phyloP scores from a whole-genome alignment of 1,139 yeast genomes.

The Taphrina sp. region DNA sequence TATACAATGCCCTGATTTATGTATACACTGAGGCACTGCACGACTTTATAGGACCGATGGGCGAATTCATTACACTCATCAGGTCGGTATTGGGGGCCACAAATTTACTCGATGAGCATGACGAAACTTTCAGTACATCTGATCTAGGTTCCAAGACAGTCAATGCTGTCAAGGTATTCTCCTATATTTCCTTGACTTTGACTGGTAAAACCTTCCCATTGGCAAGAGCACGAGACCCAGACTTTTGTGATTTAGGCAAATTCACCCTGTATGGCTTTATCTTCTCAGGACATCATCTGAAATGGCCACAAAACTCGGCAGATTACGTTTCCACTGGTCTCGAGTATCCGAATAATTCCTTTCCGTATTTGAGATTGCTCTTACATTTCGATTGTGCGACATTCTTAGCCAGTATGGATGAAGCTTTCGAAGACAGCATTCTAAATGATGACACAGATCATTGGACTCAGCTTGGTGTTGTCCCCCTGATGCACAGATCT shows the following conservation, averaged over 20 bases:
- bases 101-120: constrained; percentile 21
- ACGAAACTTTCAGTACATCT: not conserved
- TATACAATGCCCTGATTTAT: constrained; percentile 62
- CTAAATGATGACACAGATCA: constrained; percentile 48
- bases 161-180: constrained; percentile 49
- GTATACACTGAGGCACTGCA: constrained; percentile 64
- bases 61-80: constrained; percentile 51
- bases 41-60: constrained; percentile 68
- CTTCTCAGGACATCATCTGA: constrained; percentile 53
- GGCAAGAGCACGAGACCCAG: constrained; percentile 50
- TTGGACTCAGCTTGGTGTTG: constrained; percentile 30
- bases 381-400: constrained; percentile 55
- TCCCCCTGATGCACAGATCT: constrained; percentile 40
- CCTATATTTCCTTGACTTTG: constrained; percentile 65
- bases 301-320: constrained; percentile 50
- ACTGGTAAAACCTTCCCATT: constrained; percentile 80
- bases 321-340: constrained; percentile 40
- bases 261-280: constrained; percentile 54
- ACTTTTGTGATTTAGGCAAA: constrained; percentile 47
- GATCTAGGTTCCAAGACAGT: constrained; percentile 34
- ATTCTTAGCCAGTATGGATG: constrained; percentile 65
- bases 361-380: constrained; percentile 58
- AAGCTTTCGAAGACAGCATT: constrained; percentile 71
- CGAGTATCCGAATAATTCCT: constrained; percentile 49
- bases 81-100: constrained; percentile 22